Evolutionary conservation across 192 early-diverging fungal species (phyloP).

Genomic region (Umbelopsis isabellina): DNA sequence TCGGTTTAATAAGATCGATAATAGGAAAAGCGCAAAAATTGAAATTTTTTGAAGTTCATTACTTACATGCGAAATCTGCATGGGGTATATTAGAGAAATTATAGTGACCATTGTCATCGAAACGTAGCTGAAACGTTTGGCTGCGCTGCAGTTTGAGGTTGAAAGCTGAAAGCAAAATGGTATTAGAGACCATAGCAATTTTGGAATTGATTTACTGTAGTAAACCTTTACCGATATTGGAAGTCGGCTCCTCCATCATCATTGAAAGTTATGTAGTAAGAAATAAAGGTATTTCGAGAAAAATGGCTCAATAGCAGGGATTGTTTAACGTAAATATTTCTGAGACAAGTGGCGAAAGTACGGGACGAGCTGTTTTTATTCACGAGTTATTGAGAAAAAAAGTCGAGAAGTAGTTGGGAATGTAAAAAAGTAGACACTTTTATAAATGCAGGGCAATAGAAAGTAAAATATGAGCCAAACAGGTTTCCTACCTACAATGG

Average conservation of each 20-base stretch:
- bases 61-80: background rate
- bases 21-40: background rate
- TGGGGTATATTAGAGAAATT: background rate
- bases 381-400: too few relatives aligned
- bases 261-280: background rate
- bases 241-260: slow-evolving; percentile 17
- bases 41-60: background rate
- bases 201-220: background rate
- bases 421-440: too few relatives aligned
- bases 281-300: background rate
- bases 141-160: slow-evolving; percentile 12
- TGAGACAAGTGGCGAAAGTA: too few relatives aligned
- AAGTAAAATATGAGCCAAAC: too few relatives aligned
- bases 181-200: background rate
- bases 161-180: background rate
- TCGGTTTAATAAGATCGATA: background rate
- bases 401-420: too few relatives aligned
- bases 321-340: background rate
- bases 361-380: too few relatives aligned
- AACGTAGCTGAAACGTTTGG: slow-evolving; percentile 1
- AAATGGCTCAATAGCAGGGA: background rate
- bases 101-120: background rate
- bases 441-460: too few relatives aligned
- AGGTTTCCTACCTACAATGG: too few relatives aligned
- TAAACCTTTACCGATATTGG: slow-evolving; percentile 9